These are phyloP conservation scores for Colletotrichum costaricense DNA, from an alignment of 2,329 filamentous ascomycete species.

Conservation along the genomic window DNA sequence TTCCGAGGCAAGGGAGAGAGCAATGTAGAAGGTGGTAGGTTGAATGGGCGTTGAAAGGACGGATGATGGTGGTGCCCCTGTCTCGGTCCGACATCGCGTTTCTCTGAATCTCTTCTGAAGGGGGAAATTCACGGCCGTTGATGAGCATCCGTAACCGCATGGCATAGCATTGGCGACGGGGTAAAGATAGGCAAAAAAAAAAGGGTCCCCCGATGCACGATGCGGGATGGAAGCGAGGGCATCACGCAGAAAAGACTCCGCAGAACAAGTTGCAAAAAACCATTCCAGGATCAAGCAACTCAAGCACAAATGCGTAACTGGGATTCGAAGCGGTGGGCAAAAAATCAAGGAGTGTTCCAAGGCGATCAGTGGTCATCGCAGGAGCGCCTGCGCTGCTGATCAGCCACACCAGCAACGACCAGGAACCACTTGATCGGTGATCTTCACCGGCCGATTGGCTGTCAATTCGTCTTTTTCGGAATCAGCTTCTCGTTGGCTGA, in stretches of 20 bases:
- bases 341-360: constrained; percentile 8
- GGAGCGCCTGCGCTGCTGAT: constrained; percentile 11
- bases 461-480: background rate
- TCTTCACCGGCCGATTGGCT: background rate
- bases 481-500: background rate
- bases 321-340: background rate
- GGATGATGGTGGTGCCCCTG: background rate
- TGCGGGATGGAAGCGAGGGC: constrained; percentile 3
- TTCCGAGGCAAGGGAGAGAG: background rate
- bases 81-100: constrained; percentile 6
- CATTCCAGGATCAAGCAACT: too few species aligned
- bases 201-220: background rate
- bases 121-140: background rate
- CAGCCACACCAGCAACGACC: constrained; percentile 10
- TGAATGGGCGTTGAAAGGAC: background rate
- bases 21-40: background rate
- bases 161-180: background rate
- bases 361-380: constrained; percentile 16
- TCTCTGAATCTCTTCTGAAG: background rate
- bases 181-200: background rate
- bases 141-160: background rate
- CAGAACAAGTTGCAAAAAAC: background rate
- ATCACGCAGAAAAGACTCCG: background rate
- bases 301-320: background rate
- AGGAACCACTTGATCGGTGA: constrained; percentile 3